Evolutionary conservation across 306 rosid species (phyloP), one percentile per base, ranked within the genome.

Genomic region (Elaeagnus macrophylla): DNA sequence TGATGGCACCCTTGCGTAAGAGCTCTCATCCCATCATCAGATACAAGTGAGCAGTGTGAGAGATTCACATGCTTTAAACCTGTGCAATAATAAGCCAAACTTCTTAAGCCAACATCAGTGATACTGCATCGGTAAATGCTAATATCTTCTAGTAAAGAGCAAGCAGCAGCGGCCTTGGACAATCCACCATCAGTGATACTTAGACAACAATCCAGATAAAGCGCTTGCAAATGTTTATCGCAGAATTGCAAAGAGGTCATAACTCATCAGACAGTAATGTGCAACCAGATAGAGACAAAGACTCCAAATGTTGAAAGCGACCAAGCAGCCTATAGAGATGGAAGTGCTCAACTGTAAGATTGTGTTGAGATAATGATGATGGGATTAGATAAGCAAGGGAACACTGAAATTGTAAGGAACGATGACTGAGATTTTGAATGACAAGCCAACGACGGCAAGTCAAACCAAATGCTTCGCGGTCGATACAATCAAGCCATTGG

Each of bases 381-480:
- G 59, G 81, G 47, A 25, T 43, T n/a, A 72, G 64, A 49, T 67
- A 38, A 11, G 50, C 53, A 53, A 73, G 56, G 46, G 84, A 83
- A 55, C 82, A 80, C 46, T 59, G 68, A 48, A 79, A 80, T 58
- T 80, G 82, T 56, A 84, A 54, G 46, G 83, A 70, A 11, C 39
- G 75, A 0, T 73, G 71, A 56, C 69, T 76, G 58, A 68, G 57
- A 59, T 84, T 65, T 61, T 81, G 88, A 58, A 84, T 41, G 39
- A 61, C 45, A 43, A 81, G 78, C 82, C 79, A 84, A 13, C 77
- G 71, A 3, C 45, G 79, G 56, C 88, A 81, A 45, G 85, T 81
- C 68, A 81, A 54, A 50, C 88, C 81, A 74, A 84, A 84, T 14
- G 94, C 81, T 41, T 84, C 79, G 7, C 78, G 67, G 56, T 81